A percentile compares a stretch with the other conserved stretches of the same genome.
phyloP scores from a whole-genome alignment of 495 filamentous ascomycete genomes.

The Mytilinidion resinicola region DNA sequence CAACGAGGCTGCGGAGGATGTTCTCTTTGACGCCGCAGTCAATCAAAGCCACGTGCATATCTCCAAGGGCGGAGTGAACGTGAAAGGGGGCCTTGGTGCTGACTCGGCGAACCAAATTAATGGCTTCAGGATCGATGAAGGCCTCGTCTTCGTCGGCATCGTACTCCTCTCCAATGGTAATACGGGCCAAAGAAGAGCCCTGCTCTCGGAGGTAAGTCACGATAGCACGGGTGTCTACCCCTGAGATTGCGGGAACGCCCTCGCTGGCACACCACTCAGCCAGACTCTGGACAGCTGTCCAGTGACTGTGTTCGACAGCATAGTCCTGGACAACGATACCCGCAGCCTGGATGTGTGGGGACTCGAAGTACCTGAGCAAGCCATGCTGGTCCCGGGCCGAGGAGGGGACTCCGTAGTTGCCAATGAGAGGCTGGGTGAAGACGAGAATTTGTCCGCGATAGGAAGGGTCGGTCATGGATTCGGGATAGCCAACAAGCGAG shows the following conservation, averaged over 20 bases:
- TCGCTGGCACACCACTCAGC: constrained; percentile 92
- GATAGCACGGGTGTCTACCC: constrained; percentile 93
- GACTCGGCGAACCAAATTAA: constrained; percentile 91
- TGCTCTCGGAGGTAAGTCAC: constrained; percentile 93
- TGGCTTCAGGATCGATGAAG: constrained; percentile 88
- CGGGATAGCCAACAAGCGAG: constrained; percentile 88
- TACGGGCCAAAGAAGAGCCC: constrained; percentile 88
- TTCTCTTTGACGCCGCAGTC: constrained; percentile 99
- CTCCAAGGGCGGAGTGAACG: constrained; percentile 68
- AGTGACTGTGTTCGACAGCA: constrained; percentile 90
- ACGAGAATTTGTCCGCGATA: constrained; percentile 98
- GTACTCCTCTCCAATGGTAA: constrained; percentile 95
- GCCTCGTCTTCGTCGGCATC: constrained; percentile 98
- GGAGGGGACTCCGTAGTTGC: constrained; percentile 94
- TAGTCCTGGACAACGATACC: constrained; percentile 94
- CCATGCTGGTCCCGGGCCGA: constrained; percentile 67
- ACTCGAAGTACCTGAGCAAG: constrained; percentile 89
- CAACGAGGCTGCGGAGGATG: constrained; percentile 88
- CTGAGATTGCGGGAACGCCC: constrained; percentile 91
- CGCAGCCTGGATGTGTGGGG: constrained; percentile 90
- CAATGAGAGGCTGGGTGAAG: constrained; percentile 97
- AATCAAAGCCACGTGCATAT: constrained; percentile 86
- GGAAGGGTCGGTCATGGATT: constrained; percentile 96
- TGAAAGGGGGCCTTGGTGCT: constrained; percentile 98
- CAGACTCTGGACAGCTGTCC: constrained; percentile 94